A percentile compares a stretch with the other conserved stretches of the same genome.
These are phyloP conservation scores for Yarrowia galli DNA, from an alignment of 1,139 yeast species.

Conservation along the genomic window DNA sequence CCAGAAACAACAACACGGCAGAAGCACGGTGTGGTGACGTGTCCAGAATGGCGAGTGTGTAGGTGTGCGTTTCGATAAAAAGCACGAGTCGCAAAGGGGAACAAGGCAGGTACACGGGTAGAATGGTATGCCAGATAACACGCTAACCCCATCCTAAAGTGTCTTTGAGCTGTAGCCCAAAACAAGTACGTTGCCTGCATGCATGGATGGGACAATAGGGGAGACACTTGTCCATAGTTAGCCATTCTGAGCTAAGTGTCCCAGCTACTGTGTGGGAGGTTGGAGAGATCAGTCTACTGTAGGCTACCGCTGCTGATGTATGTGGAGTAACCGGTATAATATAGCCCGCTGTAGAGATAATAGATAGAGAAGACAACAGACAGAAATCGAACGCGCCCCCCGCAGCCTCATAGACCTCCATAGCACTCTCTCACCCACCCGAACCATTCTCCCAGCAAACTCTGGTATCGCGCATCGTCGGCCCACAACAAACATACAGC, in stretches of 20 bases:
- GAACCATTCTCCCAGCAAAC: conserved; percentile 35
- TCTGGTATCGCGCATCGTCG: conserved; percentile 35
- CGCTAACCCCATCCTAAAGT: neutral
- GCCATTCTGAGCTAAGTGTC: neutral
- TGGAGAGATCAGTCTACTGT: conserved; percentile 19
- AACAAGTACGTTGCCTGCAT: conserved; percentile 8
- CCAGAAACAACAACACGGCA: conserved; percentile 30
- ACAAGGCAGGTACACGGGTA: neutral
- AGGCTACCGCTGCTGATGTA: too few relatives aligned
- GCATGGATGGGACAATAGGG: conserved; percentile 26
- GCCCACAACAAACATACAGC: conserved; percentile 35
- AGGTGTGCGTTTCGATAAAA: neutral
- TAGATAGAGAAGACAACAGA: neutral
- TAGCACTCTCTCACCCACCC: neutral
- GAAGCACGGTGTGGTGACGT: conserved; percentile 23
- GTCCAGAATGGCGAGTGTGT: conserved; percentile 4
- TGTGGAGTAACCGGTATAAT: neutral
- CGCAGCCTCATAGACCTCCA: neutral
- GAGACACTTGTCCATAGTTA: conserved; percentile 8
- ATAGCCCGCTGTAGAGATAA: neutral
- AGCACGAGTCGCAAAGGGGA: neutral
- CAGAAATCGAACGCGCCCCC: neutral
- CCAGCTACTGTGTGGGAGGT: neutral
- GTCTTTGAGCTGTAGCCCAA: conserved; percentile 11
- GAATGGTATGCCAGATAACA: neutral